Evolutionary conservation across 2,329 filamentous ascomycete genomes (phyloP).

Genomic region (Aspergillus pseudonomiae): DNA sequence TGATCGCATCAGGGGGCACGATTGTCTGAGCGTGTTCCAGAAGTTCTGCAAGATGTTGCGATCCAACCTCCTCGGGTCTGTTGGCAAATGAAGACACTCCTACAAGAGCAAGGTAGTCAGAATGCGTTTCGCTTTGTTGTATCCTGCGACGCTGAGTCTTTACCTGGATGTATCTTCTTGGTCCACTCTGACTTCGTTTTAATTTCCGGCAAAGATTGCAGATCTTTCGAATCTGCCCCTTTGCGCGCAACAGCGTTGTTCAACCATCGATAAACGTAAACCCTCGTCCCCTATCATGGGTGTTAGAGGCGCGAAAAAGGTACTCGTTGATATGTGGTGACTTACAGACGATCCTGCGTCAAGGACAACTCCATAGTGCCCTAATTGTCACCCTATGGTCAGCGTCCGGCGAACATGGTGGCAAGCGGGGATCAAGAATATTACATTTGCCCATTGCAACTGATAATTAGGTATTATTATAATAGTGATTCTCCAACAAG

Average conservation of each 20-base stretch:
- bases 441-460: slow-evolving; percentile 47
- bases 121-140: neutral
- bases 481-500: slow-evolving; percentile 25
- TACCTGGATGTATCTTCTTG: slow-evolving; percentile 90
- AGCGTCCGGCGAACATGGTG: neutral
- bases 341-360: slow-evolving; percentile 90
- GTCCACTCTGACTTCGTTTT: slow-evolving; percentile 85
- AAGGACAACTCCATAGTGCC: slow-evolving; percentile 87
- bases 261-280: slow-evolving; percentile 94
- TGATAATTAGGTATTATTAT: slow-evolving; percentile 14
- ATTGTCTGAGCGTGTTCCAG: slow-evolving; percentile 79
- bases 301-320: slow-evolving; percentile 6
- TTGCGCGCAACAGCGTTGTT: slow-evolving; percentile 70
- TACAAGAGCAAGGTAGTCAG: slow-evolving; percentile 27
- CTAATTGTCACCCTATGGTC: slow-evolving; percentile 33
- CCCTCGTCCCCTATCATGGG: slow-evolving; percentile 70
- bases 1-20: slow-evolving; percentile 74
- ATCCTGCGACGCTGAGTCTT: slow-evolving; percentile 12
- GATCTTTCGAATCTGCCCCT: slow-evolving; percentile 60
- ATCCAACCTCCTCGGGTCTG: slow-evolving; percentile 73
- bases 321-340: slow-evolving; percentile 10
- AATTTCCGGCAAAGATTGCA: slow-evolving; percentile 74
- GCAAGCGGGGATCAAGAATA: neutral
- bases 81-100: slow-evolving; percentile 85
- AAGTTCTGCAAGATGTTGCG: slow-evolving; percentile 77